Evolutionary conservation across 2,329 filamentous ascomycete genomes (phyloP).

Genomic region (Sporothrix variecibatus): DNA sequence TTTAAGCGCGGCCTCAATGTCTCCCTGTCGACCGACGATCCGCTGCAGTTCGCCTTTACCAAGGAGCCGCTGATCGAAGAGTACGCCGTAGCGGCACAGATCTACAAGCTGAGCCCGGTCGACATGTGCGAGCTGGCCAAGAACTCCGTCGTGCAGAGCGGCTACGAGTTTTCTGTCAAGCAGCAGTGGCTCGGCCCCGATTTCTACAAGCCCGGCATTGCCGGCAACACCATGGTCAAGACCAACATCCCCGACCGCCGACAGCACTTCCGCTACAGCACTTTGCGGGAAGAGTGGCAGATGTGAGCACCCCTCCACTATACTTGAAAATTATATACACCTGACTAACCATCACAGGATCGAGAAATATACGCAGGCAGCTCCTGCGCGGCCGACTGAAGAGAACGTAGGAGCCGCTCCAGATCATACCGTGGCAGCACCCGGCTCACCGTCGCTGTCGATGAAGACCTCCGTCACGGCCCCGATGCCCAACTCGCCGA

Average conservation of each 20-base stretch:
- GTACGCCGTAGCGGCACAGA: conserved; percentile 96
- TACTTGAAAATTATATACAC: not conserved
- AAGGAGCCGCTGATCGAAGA: conserved; percentile 98
- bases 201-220: conserved; percentile 75
- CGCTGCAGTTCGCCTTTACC: conserved; percentile 95
- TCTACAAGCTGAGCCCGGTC: conserved; percentile 94
- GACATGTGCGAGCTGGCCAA: conserved; percentile 99
- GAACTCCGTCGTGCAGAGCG: conserved; percentile 92
- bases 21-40: conserved; percentile 93
- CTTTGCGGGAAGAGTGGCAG: conserved; percentile 76
- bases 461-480: conserved; percentile 29
- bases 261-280: conserved; percentile 86
- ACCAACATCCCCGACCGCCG: conserved; percentile 94
- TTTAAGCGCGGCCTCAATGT: conserved; percentile 95
- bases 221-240: conserved; percentile 90
- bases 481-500: not conserved
- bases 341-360: conserved; percentile 38
- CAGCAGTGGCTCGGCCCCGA: conserved; percentile 84
- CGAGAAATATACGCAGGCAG: conserved; percentile 44
- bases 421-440: not conserved
- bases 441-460: conserved; percentile 33
- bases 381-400: not conserved
- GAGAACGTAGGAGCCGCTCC: not conserved
- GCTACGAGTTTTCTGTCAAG: conserved; percentile 87
- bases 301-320: conserved; percentile 61